These are phyloP conservation scores for Xylona heveae DNA, from an alignment of 495 filamentous ascomycete genomes.

Conservation along the genomic window DNA sequence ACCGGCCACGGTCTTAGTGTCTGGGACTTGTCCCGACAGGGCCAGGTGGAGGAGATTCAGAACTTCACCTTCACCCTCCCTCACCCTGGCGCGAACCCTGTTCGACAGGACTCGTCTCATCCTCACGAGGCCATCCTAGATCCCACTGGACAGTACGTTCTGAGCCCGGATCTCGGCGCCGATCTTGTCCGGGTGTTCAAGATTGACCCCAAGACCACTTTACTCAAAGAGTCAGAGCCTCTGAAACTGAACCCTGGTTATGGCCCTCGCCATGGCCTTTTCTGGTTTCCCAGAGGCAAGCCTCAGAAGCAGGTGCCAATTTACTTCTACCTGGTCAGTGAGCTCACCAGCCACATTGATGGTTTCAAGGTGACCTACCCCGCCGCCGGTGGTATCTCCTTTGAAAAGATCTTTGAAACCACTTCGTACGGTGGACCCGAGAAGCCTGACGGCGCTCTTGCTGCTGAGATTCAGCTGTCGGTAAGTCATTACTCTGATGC, in stretches of 20 bases:
- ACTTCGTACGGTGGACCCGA: constrained; percentile 19
- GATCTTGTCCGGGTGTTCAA: constrained; percentile 45
- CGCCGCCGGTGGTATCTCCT: constrained; percentile 18
- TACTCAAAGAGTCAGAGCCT: constrained; percentile 5
- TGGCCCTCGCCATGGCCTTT: constrained; percentile 48
- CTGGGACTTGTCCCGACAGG: neutral
- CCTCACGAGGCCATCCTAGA: constrained; percentile 52
- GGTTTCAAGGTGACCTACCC: constrained; percentile 36
- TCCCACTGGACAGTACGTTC: constrained; percentile 38
- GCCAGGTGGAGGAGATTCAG: constrained; percentile 13
- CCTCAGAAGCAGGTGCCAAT: constrained; percentile 19
- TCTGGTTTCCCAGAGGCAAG: constrained; percentile 22
- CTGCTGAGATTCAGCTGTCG: constrained; percentile 37
- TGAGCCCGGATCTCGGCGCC: constrained; percentile 50
- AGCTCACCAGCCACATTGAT: constrained; percentile 35
- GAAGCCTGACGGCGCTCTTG: constrained; percentile 19
- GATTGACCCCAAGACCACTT: constrained; percentile 18
- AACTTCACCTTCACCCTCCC: constrained; percentile 28
- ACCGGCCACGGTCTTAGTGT: constrained; percentile 1
- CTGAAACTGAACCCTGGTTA: constrained; percentile 21
- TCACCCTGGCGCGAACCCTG: constrained; percentile 23
- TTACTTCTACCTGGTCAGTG: constrained; percentile 39
- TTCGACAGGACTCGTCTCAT: constrained; percentile 42
- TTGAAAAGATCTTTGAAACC: constrained; percentile 21
- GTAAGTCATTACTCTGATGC: constrained; percentile 18